Conservation (phyloP, 371 early-diverging fungal genomes). For the Mucor lusitanicus region DNA sequence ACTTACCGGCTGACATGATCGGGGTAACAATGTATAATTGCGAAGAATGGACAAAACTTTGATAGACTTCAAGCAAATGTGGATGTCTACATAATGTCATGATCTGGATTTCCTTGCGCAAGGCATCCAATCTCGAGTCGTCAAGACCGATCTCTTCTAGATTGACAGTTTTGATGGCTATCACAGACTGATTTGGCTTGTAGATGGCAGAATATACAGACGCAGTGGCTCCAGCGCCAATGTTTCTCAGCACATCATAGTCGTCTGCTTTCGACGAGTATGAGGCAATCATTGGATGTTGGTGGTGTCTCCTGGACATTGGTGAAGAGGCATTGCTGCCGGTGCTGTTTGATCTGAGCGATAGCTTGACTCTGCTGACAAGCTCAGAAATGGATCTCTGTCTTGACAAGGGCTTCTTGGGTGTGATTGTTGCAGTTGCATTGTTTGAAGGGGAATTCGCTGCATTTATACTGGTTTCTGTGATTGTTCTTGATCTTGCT, state of each 20-base stretch:
- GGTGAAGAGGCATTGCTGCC: not conserved
- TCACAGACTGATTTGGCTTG: constrained; percentile 27
- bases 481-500: constrained; percentile 18
- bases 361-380: constrained; percentile 20
- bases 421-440: not conserved
- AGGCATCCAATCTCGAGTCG: constrained; percentile 36
- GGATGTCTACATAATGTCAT: constrained; percentile 72
- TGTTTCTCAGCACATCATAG: constrained; percentile 22
- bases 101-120: constrained; percentile 69
- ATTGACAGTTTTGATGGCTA: constrained; percentile 47
- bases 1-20: constrained; percentile 62
- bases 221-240: constrained; percentile 47
- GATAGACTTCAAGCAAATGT: constrained; percentile 65
- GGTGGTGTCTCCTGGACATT: not conserved
- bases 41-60: constrained; percentile 63
- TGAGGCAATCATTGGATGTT: not conserved
- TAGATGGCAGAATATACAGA: constrained; percentile 42
- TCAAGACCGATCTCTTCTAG: constrained; percentile 28
- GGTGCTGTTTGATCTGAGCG: not conserved
- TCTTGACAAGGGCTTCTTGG: constrained; percentile 19
- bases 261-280: constrained; percentile 27
- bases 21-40: constrained; percentile 71
- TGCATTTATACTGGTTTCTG: not conserved
- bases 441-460: not conserved
- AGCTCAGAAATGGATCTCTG: constrained; percentile 29